Evolutionary conservation across 2,329 filamentous ascomycete species (phyloP), one percentile per base, ranked within the genome.

Genomic region (Thielaviopsis ethacetica): DNA sequence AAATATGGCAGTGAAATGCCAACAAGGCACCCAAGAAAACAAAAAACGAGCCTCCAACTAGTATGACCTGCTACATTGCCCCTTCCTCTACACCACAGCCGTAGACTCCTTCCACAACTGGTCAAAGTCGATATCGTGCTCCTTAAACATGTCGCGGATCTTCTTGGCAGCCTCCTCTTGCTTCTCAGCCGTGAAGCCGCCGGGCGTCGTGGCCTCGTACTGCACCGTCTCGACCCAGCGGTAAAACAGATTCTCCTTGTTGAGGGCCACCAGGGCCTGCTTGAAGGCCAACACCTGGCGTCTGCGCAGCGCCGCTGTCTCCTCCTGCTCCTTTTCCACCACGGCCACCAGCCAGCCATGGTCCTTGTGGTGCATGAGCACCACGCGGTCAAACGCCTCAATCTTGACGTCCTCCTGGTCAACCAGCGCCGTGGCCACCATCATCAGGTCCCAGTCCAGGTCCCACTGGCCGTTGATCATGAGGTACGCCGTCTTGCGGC

Each of bases 211-310:
- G 50, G 87, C 85, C 71, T 95, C 90, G 66, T 83, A 94, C 71
- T 96, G 90, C 55, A 96, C 83, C 67, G 94, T 79, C 73, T 96
- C 91, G 54, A 95, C 87, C 89, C 90, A 95, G 59, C 85, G 82
- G 73, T 87, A 95, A 73, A 96, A 96, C 57, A 96, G 70, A 63
- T 86, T 83, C 69, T 95, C 91, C 71, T 95, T 95, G 51, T 86
- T 89, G 70, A 93, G 76, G 2, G 77, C 77, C 1, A 80, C 77
- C 64, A 96, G 76, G 21, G 83, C 82, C 51, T 93, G 85, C 65
- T 88, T 84, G 69, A 96, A 94, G 2, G 79, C 78, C 62, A 93
- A 80, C 9, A 96, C 84, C 71, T 93, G 88, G 63, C 83, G 80
- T 64, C 83, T 74, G 54, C 80, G 79, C 62, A 83, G 78, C 61